Evolutionary conservation across 2,329 filamentous ascomycete genomes (phyloP).

Genomic region (Cordyceps militaris): DNA sequence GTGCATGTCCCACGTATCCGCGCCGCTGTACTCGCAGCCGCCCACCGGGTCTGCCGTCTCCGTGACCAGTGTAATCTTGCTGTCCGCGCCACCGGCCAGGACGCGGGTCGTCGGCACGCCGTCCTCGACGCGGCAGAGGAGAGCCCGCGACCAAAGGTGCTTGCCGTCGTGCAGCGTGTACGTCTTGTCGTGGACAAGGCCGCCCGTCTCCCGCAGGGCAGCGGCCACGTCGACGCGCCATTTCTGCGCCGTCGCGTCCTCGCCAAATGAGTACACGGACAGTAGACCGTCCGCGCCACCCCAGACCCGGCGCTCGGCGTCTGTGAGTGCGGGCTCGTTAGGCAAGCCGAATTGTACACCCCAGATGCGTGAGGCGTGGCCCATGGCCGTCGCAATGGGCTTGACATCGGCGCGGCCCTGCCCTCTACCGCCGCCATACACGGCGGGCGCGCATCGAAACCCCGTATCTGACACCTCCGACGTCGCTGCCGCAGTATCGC

Average conservation of each 20-base stretch:
- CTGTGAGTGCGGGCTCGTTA: not conserved
- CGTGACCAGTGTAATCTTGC: conserved; percentile 50
- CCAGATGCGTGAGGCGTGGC: conserved; percentile 88
- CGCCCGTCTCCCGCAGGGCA: not conserved
- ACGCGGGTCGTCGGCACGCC: conserved; percentile 34
- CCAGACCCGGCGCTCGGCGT: not conserved
- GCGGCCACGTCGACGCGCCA: conserved; percentile 50
- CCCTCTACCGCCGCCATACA: conserved; percentile 18
- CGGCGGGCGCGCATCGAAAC: conserved; percentile 38
- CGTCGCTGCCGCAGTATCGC: conserved; percentile 13
- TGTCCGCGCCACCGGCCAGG: conserved; percentile 80
- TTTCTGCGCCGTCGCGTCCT: conserved; percentile 69
- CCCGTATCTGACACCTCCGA: conserved; percentile 55
- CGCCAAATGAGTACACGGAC: conserved; percentile 69
- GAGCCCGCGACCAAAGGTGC: conserved; percentile 75
- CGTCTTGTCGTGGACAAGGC: conserved; percentile 46
- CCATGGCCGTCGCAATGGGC: conserved; percentile 68
- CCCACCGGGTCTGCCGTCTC: conserved; percentile 13
- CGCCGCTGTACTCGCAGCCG: not conserved
- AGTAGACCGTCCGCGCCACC: conserved; percentile 24
- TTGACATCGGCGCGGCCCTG: conserved; percentile 20
- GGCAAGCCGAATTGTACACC: conserved; percentile 58
- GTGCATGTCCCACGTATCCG: conserved; percentile 25
- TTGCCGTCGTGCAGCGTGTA: conserved; percentile 72
- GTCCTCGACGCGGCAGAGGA: conserved; percentile 23